Percentiles rank a stretch among this genome's conserved stretches.
These are phyloP conservation scores for Phragmites australis DNA, from an alignment of 176 grass and related monocot genomes.

Conservation along the genomic window DNA sequence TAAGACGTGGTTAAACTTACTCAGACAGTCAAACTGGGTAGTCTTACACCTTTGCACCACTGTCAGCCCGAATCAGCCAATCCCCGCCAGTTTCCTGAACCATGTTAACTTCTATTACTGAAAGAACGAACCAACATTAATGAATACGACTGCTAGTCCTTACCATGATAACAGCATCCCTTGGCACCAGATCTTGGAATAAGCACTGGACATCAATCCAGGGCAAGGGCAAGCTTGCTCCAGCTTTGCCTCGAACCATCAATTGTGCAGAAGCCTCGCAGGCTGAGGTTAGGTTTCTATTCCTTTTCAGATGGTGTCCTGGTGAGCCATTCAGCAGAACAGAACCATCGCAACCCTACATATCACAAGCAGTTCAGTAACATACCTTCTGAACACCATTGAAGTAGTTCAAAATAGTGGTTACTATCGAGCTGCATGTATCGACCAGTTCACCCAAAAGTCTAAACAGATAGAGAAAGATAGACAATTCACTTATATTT, in stretches of 20 bases:
- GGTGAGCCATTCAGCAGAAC: conserved; percentile 49
- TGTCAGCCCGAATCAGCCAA: not conserved
- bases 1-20: too few relatives aligned
- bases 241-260: conserved; percentile 50
- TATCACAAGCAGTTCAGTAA: conserved; percentile 21
- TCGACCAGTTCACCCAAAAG: too few relatives aligned
- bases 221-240: conserved; percentile 53
- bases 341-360: conserved; percentile 66
- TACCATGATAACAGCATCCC: conserved; percentile 73
- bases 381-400: not conserved
- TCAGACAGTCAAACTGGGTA: too few relatives aligned
- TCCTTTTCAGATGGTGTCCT: conserved; percentile 48
- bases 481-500: too few relatives aligned
- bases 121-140: not conserved
- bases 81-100: not conserved
- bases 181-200: conserved; percentile 50
- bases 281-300: conserved; percentile 43
- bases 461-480: too few relatives aligned
- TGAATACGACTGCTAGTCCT: not conserved
- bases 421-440: too few relatives aligned
- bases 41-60: not conserved
- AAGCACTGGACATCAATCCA: conserved; percentile 57
- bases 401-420: not conserved
- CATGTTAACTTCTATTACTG: conserved; percentile 12
- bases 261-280: conserved; percentile 46